Base-by-base conservation (phyloP, 768 basidiomycete genomes). In the Steccherinum ochraceum region DNA sequence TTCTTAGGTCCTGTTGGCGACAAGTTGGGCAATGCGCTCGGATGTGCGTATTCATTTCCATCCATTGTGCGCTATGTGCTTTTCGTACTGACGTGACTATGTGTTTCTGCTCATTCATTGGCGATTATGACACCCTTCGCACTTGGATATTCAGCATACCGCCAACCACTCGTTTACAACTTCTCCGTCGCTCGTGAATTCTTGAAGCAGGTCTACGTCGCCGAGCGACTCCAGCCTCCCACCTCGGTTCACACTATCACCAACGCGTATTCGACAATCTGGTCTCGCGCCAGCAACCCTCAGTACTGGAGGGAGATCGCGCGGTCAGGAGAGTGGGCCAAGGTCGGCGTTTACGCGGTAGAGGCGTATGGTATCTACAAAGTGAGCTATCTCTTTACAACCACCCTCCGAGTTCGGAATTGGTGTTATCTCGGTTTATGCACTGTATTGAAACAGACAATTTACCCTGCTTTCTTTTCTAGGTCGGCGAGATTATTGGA, bases 281-380 rank as follows among this genome's bases (percentile, higher is more conserved):
- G 80, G 79, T 60, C 72, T 18, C 81, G 82, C 45, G 81, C 81
- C 16, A 72, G 67, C 48, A 79, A 76, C 63, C 65, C 72, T 0
- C 69, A 70, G 20, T 88, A 83, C 67, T 83, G 84, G 80, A 76
- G 81, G 11, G 72, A 78, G 52, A 64, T 83, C 12, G 61, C 79
- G 12, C 65, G 71, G 58, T 81, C 72, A 45, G 89, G 90, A 5
- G 82, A 89, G 59, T 78, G 82, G 68, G 75, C 75, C 4, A 76
- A 77, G 58, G 73, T 91, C 21, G 81, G 81, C 10, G 65, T 91
- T 16, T 90, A 92, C 63, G 89, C 80, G 7, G 62, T 91, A 20
- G 90, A 95, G 70, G 92, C 89, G 25, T 95, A 93, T 64, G 84
- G 86, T 13, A 86, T 95, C 59, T 95, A 88, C 77, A 89, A 89